Evolutionary conservation across 176 grass and related monocot genomes (phyloP).

Genomic region (Echinochloa phyllopogon): DNA sequence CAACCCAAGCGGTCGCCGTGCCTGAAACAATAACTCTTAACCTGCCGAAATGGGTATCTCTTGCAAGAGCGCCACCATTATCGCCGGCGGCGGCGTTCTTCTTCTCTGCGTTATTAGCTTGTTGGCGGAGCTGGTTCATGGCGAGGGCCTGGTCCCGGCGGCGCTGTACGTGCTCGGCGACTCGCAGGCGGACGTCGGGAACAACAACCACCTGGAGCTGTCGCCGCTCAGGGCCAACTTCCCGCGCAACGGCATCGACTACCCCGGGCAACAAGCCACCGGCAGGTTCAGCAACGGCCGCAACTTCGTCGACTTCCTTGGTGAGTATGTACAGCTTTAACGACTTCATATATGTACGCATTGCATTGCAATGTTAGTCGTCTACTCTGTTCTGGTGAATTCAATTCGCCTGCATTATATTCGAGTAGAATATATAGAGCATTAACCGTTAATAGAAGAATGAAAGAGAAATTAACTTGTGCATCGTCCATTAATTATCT

Average conservation of each 20-base stretch:
- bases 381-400: too few species aligned
- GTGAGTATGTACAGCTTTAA: neutral
- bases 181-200: conserved; percentile 72
- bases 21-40: neutral
- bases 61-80: neutral
- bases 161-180: conserved; percentile 82
- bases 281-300: conserved; percentile 78
- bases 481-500: neutral
- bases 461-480: neutral
- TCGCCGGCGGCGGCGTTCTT: neutral
- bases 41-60: neutral
- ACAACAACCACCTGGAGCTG: conserved; percentile 61
- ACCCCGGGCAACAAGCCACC: conserved; percentile 52
- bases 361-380: too few species aligned
- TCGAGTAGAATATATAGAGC: too few species aligned
- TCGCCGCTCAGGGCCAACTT: conserved; percentile 59
- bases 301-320: conserved; percentile 73
- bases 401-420: too few species aligned
- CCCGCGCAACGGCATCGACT: conserved; percentile 74
- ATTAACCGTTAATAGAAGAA: too few species aligned
- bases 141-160: conserved; percentile 21
- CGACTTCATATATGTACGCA: neutral
- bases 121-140: neutral
- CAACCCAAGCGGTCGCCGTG: neutral
- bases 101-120: neutral